Base-by-base conservation (phyloP, 257 asterid species). In the Datura wrightii region DNA sequence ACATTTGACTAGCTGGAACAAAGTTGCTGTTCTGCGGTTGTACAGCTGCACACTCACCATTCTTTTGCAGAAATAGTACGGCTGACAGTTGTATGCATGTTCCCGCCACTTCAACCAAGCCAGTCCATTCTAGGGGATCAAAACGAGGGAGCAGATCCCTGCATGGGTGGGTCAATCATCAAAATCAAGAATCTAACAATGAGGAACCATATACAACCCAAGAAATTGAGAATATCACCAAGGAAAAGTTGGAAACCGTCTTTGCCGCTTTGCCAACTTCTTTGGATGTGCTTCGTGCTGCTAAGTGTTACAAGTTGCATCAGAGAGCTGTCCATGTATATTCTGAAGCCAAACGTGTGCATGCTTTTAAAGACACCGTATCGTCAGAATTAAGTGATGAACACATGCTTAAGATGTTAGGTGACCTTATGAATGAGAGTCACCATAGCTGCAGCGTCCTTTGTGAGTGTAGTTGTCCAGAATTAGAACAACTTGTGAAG, bases 301-400 rank as follows among this genome's bases (percentile, higher is more conserved):
- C 99, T 70, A 93, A 89, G 80, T 90, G 90, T 81, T 97, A 88
- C 87, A 97, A 97, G 86, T 88, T 97, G 50, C 93, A 91, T 90
- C 99, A 95, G 98, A 90, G 99, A 88, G 98, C 99, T 83, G 92
- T 92, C 84, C 99, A 97, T 66, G 99, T 95, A 7, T 97, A 91
- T 87, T 93, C 99, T 5, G 99, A 97, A 89, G 97, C 97, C 85
- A 94, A 91, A 58, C 98, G 99, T 14, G 99, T 97, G 24, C 90
- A 90, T 80, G 96, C 96, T 80, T 97, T 97, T 90, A 95, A 91
- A 89, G 98, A 97, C 82, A 86, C 96, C 0, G 99, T 95, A 53
- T 88, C 91, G 19, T 94, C 99, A 70, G 82, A 90, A 56, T 72
- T 84, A 53, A 97, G 99, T 54, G 99, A 96, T 10, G 98, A 89